phyloP scores from a whole-genome alignment of 148 eudicot species.

The Camellia japonica region DNA sequence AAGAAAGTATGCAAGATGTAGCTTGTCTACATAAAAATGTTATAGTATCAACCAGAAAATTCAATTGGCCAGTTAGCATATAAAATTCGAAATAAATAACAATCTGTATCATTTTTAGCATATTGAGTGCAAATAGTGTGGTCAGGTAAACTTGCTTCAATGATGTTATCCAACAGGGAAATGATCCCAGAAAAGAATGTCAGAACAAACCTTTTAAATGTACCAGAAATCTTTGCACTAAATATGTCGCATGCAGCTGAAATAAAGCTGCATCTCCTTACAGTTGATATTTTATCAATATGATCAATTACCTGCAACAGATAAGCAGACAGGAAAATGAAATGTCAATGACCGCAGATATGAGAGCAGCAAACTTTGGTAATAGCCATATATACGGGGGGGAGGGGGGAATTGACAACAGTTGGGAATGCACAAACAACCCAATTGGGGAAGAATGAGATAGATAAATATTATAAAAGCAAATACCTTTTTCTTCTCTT shows the following conservation, averaged over 20 bases:
- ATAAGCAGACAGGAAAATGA: conserved; percentile 3
- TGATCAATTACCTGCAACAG: conserved; percentile 70
- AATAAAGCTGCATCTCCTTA: conserved; percentile 67
- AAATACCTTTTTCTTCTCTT: conserved; percentile 70
- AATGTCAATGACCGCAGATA: conserved; percentile 1
- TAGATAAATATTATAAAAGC: not conserved
- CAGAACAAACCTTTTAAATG: conserved; percentile 74
- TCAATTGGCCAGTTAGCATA: not conserved
- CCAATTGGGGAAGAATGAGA: not conserved
- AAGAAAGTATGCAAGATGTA: not conserved
- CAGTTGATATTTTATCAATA: conserved; percentile 71
- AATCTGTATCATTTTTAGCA: not conserved
- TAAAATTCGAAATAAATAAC: not conserved
- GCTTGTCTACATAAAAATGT: not conserved
- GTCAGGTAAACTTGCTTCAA: not conserved
- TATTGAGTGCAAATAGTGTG: not conserved
- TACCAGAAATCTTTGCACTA: conserved; percentile 86
- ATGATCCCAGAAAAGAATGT: not conserved
- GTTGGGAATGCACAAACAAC: not conserved
- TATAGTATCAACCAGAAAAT: not conserved
- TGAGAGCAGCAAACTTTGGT: not conserved
- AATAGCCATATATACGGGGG: not conserved
- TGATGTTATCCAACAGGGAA: not conserved
- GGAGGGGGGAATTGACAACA: not conserved
- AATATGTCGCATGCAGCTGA: conserved; percentile 84